Percentiles rank a stretch among this genome's conserved stretches.
phyloP scores from a whole-genome alignment of 129 eudicot species.

The Glebionis coronaria region DNA sequence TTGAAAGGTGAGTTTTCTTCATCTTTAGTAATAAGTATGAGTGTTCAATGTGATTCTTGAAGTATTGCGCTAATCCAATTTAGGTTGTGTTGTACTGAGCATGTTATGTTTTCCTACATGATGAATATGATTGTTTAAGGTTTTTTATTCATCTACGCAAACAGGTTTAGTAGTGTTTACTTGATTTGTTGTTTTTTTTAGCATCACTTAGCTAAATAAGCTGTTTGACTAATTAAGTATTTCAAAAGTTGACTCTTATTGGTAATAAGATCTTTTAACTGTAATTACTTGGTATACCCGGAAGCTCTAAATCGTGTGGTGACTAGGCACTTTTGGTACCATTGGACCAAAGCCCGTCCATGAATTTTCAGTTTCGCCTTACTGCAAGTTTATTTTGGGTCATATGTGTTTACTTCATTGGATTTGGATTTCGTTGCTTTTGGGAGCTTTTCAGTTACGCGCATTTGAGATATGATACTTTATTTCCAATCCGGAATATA shows the following conservation, averaged over 20 bases:
- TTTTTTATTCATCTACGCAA: constrained; percentile 3
- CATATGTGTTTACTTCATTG: constrained; percentile 18
- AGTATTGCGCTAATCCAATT: too few species aligned
- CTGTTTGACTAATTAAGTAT: constrained; percentile 13
- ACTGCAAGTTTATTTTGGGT: background rate
- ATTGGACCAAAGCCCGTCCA: too few species aligned
- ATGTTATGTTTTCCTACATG: too few species aligned
- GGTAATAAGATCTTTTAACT: background rate
- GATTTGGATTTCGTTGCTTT: background rate
- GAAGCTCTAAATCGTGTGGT: too few species aligned
- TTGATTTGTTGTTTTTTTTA: background rate
- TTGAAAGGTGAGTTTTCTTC: too few species aligned
- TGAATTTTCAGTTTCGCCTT: background rate
- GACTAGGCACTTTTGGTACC: too few species aligned
- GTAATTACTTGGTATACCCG: too few species aligned
- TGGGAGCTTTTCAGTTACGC: background rate
- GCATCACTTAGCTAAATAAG: constrained; percentile 4
- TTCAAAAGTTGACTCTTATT: background rate
- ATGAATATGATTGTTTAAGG: constrained; percentile 3
- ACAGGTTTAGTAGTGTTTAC: constrained; percentile 18
- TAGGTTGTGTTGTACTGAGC: too few species aligned
- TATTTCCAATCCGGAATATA: background rate
- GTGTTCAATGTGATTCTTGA: too few species aligned
- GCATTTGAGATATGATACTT: background rate
- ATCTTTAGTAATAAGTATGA: too few species aligned